Conservation (phyloP, 257 asterid species). For the Asclepias syriaca region DNA sequence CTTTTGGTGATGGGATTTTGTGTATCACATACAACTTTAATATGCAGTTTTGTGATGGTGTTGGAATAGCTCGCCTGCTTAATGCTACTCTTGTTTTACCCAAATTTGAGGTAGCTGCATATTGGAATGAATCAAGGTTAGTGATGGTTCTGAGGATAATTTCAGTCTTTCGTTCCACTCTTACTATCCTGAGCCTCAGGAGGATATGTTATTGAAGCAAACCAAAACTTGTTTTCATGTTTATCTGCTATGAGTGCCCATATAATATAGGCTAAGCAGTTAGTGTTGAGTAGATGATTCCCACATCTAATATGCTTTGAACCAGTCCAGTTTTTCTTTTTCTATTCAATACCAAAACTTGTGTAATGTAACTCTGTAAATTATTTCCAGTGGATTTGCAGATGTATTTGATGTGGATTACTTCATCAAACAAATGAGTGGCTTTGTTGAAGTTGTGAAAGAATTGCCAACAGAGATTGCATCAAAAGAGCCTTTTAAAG, state of each 20-base stretch:
- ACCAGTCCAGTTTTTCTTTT: neutral
- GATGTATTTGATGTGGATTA: constrained; percentile 90
- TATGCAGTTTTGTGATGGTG: constrained; percentile 93
- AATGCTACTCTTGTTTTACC: constrained; percentile 96
- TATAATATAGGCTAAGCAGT: neutral
- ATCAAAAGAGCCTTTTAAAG: constrained; percentile 82
- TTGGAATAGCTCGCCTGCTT: constrained; percentile 90
- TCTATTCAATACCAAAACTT: neutral
- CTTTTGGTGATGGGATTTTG: neutral
- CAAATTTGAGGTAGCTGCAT: constrained; percentile 93
- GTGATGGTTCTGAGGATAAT: neutral
- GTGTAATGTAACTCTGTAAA: constrained; percentile 14
- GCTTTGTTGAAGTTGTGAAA: constrained; percentile 65
- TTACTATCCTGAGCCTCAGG: too few species aligned
- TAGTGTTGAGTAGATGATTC: neutral
- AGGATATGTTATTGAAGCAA: too few species aligned
- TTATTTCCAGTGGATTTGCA: constrained; percentile 64
- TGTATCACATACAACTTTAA: neutral
- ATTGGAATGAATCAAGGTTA: constrained; percentile 97
- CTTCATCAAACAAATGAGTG: constrained; percentile 74
- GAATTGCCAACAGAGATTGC: constrained; percentile 81
- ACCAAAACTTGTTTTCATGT: neutral
- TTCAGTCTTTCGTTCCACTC: too few species aligned
- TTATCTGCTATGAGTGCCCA: neutral
- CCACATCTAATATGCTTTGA: neutral